phyloP scores from a whole-genome alignment of 768 basidiomycete genomes.

The Mycena alexandri region DNA sequence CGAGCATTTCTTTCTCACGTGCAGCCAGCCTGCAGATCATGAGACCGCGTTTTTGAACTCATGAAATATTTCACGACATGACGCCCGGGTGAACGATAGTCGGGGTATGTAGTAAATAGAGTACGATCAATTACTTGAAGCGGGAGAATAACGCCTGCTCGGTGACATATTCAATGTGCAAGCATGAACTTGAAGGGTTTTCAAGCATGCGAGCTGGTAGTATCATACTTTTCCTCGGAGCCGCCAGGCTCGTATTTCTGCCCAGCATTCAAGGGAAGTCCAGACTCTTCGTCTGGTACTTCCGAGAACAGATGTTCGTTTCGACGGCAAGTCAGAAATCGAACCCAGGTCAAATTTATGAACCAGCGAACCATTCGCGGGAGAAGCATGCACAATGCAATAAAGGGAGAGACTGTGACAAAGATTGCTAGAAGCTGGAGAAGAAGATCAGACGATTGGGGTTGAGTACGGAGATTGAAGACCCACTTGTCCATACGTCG shows the following conservation, averaged over 20 bases:
- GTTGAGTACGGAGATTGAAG: background rate
- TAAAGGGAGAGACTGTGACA: conserved; percentile 29
- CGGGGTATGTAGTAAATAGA: too few species aligned
- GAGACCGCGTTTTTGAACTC: too few species aligned
- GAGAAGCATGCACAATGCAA: conserved; percentile 13
- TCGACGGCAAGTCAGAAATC: conserved; percentile 3
- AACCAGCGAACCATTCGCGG: conserved; percentile 26
- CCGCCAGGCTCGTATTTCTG: conserved; percentile 3
- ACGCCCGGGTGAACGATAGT: too few species aligned
- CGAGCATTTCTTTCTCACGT: too few species aligned
- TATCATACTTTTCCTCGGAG: too few species aligned
- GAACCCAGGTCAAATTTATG: conserved; percentile 31
- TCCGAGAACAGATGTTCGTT: background rate
- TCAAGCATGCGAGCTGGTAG: too few species aligned
- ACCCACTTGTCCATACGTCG: conserved; percentile 26
- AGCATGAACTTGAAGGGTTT: too few species aligned
- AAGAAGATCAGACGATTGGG: background rate
- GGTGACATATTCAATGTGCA: too few species aligned
- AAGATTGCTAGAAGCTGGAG: conserved; percentile 33
- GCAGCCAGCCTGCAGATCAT: too few species aligned
- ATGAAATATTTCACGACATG: too few species aligned
- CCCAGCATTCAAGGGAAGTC: background rate
- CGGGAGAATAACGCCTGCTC: too few species aligned
- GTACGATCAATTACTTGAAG: too few species aligned
- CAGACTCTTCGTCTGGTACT: background rate